Conservation (phyloP, 371 early-diverging fungal genomes). For the Lichtheimia ramosa region DNA sequence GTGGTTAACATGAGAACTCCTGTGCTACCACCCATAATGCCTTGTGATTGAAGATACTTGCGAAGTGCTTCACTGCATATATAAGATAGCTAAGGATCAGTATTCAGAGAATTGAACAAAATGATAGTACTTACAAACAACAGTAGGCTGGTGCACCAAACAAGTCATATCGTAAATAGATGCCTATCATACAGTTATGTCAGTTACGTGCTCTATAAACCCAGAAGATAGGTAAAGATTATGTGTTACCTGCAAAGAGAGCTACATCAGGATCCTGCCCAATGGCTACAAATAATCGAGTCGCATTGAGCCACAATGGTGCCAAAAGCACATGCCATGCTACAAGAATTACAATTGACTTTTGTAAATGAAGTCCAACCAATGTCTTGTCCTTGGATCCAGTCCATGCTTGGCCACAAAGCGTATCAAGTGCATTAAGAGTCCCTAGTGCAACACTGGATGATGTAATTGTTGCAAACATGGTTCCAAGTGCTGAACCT, state of each 20-base stretch:
- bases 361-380: slow-evolving; percentile 82
- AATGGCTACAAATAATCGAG: slow-evolving; percentile 3
- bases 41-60: slow-evolving; percentile 74
- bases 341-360: slow-evolving; percentile 72
- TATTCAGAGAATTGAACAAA: too few species aligned
- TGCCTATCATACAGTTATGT: slow-evolving; percentile 21
- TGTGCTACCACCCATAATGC: slow-evolving; percentile 70
- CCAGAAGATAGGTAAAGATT: too few species aligned
- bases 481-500: slow-evolving; percentile 3
- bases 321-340: slow-evolving; percentile 60
- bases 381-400: slow-evolving; percentile 66
- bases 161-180: slow-evolving; percentile 59
- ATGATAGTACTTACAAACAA: slow-evolving; percentile 27
- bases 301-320: slow-evolving; percentile 63
- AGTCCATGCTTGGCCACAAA: slow-evolving; percentile 86
- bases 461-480: slow-evolving; percentile 82
- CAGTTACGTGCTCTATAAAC: neutral
- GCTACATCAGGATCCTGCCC: slow-evolving; percentile 15
- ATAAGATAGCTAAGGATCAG: too few species aligned
- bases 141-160: slow-evolving; percentile 66
- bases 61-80: slow-evolving; percentile 61
- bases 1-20: slow-evolving; percentile 60
- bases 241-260: neutral
- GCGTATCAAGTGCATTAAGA: slow-evolving; percentile 83
- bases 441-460: neutral